Evolutionary conservation across 345 rosid species (phyloP).

Genomic region (Garcia nutans): DNA sequence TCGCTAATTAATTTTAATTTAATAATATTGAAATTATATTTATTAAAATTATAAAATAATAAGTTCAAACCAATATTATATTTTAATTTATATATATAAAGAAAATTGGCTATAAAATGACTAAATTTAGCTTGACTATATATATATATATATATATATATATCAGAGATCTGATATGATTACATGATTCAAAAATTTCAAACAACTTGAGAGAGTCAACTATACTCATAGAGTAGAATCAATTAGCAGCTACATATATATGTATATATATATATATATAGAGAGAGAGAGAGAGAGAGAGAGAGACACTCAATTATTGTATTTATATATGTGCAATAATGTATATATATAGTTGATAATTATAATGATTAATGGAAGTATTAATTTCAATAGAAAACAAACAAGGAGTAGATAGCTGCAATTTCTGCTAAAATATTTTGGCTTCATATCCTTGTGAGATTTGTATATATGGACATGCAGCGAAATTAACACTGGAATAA

Average conservation of each 20-base stretch:
- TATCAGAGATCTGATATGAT: neutral
- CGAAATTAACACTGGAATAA: conserved; percentile 6
- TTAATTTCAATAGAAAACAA: too few relatives aligned
- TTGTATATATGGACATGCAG: neutral
- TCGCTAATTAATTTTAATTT: too few relatives aligned
- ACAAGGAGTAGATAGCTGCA: neutral
- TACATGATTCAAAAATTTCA: neutral
- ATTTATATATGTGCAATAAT: too few relatives aligned
- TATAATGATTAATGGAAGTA: neutral
- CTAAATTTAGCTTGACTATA: neutral
- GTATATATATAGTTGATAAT: too few relatives aligned
- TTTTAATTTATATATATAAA: too few relatives aligned
- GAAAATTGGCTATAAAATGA: neutral
- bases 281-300: too few relatives aligned
- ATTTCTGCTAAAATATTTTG: conserved; percentile 1
- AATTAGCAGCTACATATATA: neutral
- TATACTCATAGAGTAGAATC: neutral
- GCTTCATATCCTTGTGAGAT: neutral
- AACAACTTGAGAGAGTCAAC: neutral
- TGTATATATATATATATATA: too few relatives aligned
- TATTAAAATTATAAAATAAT: too few relatives aligned
- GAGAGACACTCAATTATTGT: too few relatives aligned
- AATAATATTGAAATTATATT: too few relatives aligned
- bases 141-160: too few relatives aligned
- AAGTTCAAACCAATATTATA: too few relatives aligned